Base-by-base conservation (phyloP, 371 early-diverging fungal genomes). In the Mucor piriformis region DNA sequence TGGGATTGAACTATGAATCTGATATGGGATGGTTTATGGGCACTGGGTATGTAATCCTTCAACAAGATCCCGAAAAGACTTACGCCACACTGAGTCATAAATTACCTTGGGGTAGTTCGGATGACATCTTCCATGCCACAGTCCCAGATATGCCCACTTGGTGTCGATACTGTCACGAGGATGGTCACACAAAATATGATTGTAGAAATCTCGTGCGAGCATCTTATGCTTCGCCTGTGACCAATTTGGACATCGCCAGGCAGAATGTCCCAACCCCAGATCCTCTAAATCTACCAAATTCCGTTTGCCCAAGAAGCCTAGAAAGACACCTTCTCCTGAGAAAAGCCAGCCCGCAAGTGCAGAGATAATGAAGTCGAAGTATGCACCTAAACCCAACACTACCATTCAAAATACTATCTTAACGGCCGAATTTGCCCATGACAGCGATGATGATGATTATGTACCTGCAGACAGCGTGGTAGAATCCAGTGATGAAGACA, bases 161-260 rank as follows among this genome's bases (percentile, higher is more conserved):
- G 59, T 58, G 51, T 20, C 20, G 59, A 0, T 58, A 50, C n/a
- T 58, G 51, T 20, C 59, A 58, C 18, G 29, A 42, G 6, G 44
- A 40, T 13, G 58, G 42, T 1, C 51, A 50, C 6, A 58, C 50
- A 10, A 58, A 58, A 15, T 32, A 40, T 23, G 43, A 21, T 21
- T 58, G 59, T 33, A 15, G 5, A 8, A 3, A 15, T 40, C 59
- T 4, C 10, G 0, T 11, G 59, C 51, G n/a, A 21, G 44, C 6
- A 51, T 50, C 0, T 6, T 50, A 0, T 58, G 59, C 16, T 40
- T 16, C 16, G 15, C 40, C 16, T 40, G 40, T 2, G 40, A 40
- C 6, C 15, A 16, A 16, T 16, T 16, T 16, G 18, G 40, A 16
- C 40, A 40, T 16, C 15, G 40, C 3, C 16, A 15, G 6, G 40